phyloP scores from a whole-genome alignment of 2,329 filamentous ascomycete species.

The Colletotrichum orchidophilum region DNA sequence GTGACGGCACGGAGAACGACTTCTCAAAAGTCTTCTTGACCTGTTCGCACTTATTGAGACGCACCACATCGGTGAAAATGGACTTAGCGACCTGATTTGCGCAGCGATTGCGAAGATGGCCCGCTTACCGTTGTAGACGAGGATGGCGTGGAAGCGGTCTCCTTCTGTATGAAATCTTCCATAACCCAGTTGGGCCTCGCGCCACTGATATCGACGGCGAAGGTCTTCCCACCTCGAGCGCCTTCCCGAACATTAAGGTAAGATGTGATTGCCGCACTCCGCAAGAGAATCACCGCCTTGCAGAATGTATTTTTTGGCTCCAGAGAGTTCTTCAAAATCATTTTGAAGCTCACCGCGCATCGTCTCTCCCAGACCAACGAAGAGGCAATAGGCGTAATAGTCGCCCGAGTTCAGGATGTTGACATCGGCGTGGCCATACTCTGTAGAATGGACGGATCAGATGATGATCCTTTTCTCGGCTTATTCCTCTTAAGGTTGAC shows the following conservation, averaged over 20 bases:
- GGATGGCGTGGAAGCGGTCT: slow-evolving; percentile 85
- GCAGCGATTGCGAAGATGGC: no score
- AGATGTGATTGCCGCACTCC: background rate
- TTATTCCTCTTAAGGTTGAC: background rate
- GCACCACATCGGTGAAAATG: slow-evolving; percentile 64
- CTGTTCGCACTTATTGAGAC: slow-evolving; percentile 82
- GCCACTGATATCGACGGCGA: slow-evolving; percentile 83
- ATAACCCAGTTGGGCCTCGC: slow-evolving; percentile 85
- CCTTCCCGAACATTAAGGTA: background rate
- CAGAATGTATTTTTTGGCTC: no score
- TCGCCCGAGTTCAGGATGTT: slow-evolving; percentile 65
- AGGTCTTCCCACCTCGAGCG: slow-evolving; percentile 67
- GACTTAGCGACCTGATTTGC: no score
- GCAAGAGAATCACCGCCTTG: background rate
- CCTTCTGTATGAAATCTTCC: slow-evolving; percentile 82
- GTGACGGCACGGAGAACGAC: slow-evolving; percentile 55
- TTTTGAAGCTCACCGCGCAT: slow-evolving; percentile 55
- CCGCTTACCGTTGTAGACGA: slow-evolving; percentile 79
- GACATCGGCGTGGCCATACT: slow-evolving; percentile 52
- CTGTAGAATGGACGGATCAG: slow-evolving; percentile 38
- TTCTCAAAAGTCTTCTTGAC: slow-evolving; percentile 83
- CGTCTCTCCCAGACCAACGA: slow-evolving; percentile 74
- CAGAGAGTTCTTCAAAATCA: no score
- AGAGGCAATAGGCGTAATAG: slow-evolving; percentile 75
- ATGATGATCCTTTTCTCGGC: background rate